Evolutionary conservation across 306 rosid species (phyloP), one percentile per base, ranked within the genome.

Genomic region (Datisca glomerata): DNA sequence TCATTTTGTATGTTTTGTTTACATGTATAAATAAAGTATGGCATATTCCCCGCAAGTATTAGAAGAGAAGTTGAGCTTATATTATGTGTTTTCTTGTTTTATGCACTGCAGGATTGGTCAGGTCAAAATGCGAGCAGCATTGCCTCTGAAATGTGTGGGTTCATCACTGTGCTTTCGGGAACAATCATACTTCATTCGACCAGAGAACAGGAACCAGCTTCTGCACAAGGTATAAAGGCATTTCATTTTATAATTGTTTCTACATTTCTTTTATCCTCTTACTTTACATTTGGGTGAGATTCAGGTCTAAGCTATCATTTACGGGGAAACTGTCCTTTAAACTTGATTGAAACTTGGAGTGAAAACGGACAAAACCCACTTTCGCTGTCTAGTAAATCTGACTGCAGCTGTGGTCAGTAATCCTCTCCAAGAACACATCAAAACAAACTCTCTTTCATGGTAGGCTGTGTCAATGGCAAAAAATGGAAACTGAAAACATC

Each of bases 111-210:
- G 97, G 97, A 89, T 58, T 89, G 97, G 97, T 80, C 81, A 24
- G 91, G 91, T 45, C 97, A 89, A 78, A 32, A 67, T 47, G 71
- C 24, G 11, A 80, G 71, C 70, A 80, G 83, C 66, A 66, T 89
- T 54, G 85, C 79, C 43, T 83, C 97, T 27, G 97, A 83, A 66
- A 52, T 89, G 60, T 83, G 95, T 57, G 97, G 97, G 53, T 89
- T 89, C 69, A 70, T 83, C 55, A 83, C 89, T 12, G 89, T 89
- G 44, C 81, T 89, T 50, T 72, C 97, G 0, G 97, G 97, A 68
- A 83, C 97, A 20, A 62, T 84, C 50, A 70, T 89, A 53, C 79
- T 89, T 55, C 97, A 89, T 34, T 70, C 68, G 22, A 80, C 91
- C 40, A 89, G 74, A 68, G 89, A 89, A 39, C 72, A 72, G 46